Evolutionary conservation across 2,329 filamentous ascomycete genomes (phyloP).

Genomic region (Fonsecaea pugnacius): DNA sequence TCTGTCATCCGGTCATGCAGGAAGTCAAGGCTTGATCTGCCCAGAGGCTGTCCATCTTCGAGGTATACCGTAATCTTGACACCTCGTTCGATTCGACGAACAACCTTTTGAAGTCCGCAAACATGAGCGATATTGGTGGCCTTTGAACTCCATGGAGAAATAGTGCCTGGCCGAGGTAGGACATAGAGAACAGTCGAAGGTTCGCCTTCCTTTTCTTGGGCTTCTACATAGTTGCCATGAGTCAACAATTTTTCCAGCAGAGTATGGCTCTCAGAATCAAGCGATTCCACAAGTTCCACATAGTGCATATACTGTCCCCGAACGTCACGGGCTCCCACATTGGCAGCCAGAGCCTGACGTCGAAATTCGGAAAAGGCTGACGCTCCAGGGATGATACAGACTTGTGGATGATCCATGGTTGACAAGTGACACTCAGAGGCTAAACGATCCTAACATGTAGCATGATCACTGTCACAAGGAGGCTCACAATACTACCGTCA

Average conservation of each 20-base stretch:
- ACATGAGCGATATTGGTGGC: slow-evolving; percentile 92
- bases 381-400: slow-evolving; percentile 33
- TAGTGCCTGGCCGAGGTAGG: slow-evolving; percentile 75
- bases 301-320: slow-evolving; percentile 64
- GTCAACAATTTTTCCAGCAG: slow-evolving; percentile 64
- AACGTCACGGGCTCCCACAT: slow-evolving; percentile 50
- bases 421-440: not conserved
- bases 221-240: slow-evolving; percentile 59
- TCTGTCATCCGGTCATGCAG: slow-evolving; percentile 97
- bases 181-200: slow-evolving; percentile 67
- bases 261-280: slow-evolving; percentile 53
- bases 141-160: slow-evolving; percentile 97
- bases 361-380: slow-evolving; percentile 52
- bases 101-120: slow-evolving; percentile 74
- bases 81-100: slow-evolving; percentile 83
- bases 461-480: slow-evolving; percentile 3
- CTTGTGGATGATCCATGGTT: slow-evolving; percentile 25
- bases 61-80: slow-evolving; percentile 71
- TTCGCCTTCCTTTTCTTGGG: slow-evolving; percentile 52
- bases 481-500: not conserved
- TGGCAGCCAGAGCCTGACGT: slow-evolving; percentile 48
- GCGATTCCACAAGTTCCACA: slow-evolving; percentile 61
- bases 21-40: slow-evolving; percentile 63
- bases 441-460: not conserved
- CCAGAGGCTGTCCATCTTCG: slow-evolving; percentile 62